Percentiles rank a stretch among this genome's conserved stretches.
phyloP scores from a whole-genome alignment of 1,139 yeast genomes.

The Debaryomycetaceae sp. region DNA sequence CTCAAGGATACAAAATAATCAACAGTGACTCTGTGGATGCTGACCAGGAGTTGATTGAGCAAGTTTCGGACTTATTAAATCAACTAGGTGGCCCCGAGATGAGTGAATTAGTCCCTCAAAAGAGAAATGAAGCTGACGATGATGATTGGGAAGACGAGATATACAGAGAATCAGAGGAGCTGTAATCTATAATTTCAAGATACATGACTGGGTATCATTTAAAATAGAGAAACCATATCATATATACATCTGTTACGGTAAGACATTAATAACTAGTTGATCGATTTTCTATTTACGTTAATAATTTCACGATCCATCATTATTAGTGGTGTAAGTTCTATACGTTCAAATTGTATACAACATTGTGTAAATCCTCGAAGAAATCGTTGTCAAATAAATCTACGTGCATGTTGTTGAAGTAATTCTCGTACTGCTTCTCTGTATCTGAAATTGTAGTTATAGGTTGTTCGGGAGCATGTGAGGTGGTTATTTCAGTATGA shows the following conservation, averaged over 20 bases:
- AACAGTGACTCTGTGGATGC: constrained; percentile 44
- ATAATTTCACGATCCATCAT: too few relatives aligned
- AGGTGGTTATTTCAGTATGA: neutral
- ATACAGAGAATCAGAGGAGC: constrained; percentile 14
- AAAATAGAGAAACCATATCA: too few relatives aligned
- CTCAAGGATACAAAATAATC: constrained; percentile 52
- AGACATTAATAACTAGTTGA: too few relatives aligned
- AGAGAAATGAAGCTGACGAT: constrained; percentile 38
- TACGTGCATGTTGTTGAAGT: constrained; percentile 27
- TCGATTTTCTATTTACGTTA: too few relatives aligned
- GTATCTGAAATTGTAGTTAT: neutral
- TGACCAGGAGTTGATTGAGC: constrained; percentile 54
- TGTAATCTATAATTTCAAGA: neutral
- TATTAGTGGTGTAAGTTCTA: too few relatives aligned
- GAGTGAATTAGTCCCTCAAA: constrained; percentile 45
- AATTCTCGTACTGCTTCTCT: constrained; percentile 18
- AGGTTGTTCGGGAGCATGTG: neutral
- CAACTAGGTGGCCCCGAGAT: constrained; percentile 60
- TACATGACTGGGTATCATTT: too few relatives aligned
- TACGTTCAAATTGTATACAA: constrained; percentile 6
- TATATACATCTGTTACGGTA: too few relatives aligned
- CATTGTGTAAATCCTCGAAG: constrained; percentile 25
- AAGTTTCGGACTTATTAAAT: constrained; percentile 45
- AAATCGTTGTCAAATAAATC: constrained; percentile 31
- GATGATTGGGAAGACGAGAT: constrained; percentile 49